These are phyloP conservation scores for Gryganskiella cystojenkinii DNA, from an alignment of 192 early-diverging fungal genomes.

Conservation along the genomic window DNA sequence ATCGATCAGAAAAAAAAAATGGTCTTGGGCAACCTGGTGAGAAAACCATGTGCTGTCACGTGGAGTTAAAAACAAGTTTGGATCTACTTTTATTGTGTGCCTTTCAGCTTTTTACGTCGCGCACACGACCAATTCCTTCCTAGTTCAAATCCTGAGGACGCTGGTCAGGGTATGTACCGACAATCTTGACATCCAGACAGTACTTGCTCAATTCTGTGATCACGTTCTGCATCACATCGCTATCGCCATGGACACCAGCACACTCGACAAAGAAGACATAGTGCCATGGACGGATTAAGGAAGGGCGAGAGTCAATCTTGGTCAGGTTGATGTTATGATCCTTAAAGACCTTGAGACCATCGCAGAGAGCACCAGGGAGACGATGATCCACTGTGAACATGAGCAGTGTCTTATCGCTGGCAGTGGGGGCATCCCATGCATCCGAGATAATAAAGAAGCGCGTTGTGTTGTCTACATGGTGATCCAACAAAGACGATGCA, in stretches of 20 bases:
- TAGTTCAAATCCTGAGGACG: constrained; percentile 45
- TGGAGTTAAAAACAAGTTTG: background rate
- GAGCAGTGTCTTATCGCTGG: constrained; percentile 81
- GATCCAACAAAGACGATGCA: background rate
- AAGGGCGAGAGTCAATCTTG: constrained; percentile 92
- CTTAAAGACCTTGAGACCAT: constrained; percentile 87
- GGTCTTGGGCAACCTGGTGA: too few species aligned
- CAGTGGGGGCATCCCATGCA: constrained; percentile 71
- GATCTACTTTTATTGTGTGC: too few species aligned
- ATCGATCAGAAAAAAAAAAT: too few species aligned
- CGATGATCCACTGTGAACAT: constrained; percentile 94
- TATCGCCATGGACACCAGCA: constrained; percentile 77
- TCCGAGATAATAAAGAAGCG: constrained; percentile 91
- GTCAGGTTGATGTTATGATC: constrained; percentile 84
- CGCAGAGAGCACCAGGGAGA: constrained; percentile 87
- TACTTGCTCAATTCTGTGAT: constrained; percentile 74
- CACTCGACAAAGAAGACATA: constrained; percentile 96
- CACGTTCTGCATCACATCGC: constrained; percentile 72
- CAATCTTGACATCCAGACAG: constrained; percentile 79
- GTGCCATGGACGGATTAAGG: constrained; percentile 84
- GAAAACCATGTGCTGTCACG: background rate
- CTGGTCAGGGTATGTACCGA: constrained; percentile 87
- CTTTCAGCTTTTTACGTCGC: too few species aligned
- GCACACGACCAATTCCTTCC: too few species aligned
- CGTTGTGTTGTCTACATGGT: constrained; percentile 80